Conservation (phyloP, 1,139 yeast genomes). For the Pichia sp. region DNA sequence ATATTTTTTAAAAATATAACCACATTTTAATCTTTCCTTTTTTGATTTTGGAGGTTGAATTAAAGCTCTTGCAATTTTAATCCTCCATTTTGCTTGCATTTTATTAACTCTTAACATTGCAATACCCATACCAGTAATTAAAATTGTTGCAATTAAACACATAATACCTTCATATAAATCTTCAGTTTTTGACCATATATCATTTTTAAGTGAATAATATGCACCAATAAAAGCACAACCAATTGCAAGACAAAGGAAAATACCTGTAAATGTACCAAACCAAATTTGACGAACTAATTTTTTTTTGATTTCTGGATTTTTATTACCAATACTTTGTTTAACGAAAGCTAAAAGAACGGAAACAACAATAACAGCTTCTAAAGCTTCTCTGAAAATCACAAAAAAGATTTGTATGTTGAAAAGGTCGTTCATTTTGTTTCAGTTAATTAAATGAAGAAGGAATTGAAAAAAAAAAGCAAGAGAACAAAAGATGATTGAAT, state of each 20-base stretch:
- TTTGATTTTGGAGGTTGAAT: conserved; percentile 29
- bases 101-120: conserved; percentile 88
- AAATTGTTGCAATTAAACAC: conserved; percentile 72
- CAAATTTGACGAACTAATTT: conserved; percentile 69
- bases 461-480: background rate
- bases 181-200: conserved; percentile 80
- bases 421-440: conserved; percentile 27
- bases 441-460: no score
- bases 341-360: conserved; percentile 89
- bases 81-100: conserved; percentile 88
- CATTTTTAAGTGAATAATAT: conserved; percentile 71
- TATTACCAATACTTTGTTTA: conserved; percentile 58
- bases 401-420: conserved; percentile 64
- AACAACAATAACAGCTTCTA: conserved; percentile 85
- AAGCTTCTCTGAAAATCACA: conserved; percentile 81
- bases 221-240: conserved; percentile 85
- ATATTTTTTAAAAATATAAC: conserved; percentile 49
- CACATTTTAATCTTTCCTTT: conserved; percentile 36
- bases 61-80: conserved; percentile 70
- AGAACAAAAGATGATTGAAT: background rate
- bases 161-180: conserved; percentile 93
- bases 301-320: conserved; percentile 37
- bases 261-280: conserved; percentile 72
- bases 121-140: conserved; percentile 85
- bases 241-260: conserved; percentile 64